A percentile compares a stretch with the other conserved stretches of the same genome.
Conservation (phyloP, 169 alveolate genomes). For the Eimeria zaria region DNA sequence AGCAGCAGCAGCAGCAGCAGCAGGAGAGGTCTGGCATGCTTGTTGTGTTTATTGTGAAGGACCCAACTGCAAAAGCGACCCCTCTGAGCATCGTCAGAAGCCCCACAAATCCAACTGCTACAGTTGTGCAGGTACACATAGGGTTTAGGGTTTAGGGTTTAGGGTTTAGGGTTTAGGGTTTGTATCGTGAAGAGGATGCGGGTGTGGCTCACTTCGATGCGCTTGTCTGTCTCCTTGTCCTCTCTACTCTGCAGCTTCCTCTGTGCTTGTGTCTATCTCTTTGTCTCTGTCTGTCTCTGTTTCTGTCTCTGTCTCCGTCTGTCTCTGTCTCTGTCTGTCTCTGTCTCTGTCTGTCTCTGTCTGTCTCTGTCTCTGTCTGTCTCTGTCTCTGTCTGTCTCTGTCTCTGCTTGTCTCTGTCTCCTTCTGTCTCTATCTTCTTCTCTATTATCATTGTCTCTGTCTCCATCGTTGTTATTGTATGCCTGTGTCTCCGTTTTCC, state of each 20-base stretch:
- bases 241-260: neutral
- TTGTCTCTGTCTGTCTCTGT: neutral
- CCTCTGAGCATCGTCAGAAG: constrained; percentile 31
- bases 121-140: constrained; percentile 32
- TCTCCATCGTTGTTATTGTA: neutral
- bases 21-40: neutral
- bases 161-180: constrained; percentile 56
- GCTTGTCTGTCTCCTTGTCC: neutral
- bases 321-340: no score
- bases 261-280: neutral
- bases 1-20: neutral
- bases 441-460: neutral
- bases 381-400: no score
- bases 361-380: no score
- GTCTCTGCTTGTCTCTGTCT: neutral
- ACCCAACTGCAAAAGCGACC: constrained; percentile 44
- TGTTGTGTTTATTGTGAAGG: constrained; percentile 29
- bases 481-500: no score
- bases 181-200: no score
- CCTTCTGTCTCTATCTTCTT: no score
- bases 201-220: no score
- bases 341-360: no score
- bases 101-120: constrained; percentile 51
- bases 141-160: constrained; percentile 28
- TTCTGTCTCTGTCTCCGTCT: neutral